These are phyloP conservation scores for Ophiostoma australiae DNA, from an alignment of 2,329 filamentous ascomycete genomes.

Conservation along the genomic window DNA sequence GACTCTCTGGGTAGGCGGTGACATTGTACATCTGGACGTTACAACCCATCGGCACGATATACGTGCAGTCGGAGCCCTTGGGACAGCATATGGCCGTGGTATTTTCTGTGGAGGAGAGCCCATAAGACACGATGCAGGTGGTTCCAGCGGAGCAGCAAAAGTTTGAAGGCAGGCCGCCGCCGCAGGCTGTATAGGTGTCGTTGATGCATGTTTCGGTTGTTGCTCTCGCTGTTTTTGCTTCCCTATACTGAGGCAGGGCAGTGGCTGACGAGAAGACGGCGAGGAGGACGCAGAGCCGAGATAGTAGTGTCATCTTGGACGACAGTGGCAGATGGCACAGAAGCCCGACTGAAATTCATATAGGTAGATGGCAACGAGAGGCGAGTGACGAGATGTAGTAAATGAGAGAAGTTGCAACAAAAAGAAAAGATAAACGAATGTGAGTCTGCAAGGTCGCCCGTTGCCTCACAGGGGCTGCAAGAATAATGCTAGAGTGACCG, in stretches of 20 bases:
- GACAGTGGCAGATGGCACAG: not conserved
- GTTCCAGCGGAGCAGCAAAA: slow-evolving; percentile 26
- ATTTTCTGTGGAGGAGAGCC: slow-evolving; percentile 4
- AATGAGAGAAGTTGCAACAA: not conserved
- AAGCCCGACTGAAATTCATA: not conserved
- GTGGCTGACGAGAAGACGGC: not conserved
- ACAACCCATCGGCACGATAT: slow-evolving; percentile 26
- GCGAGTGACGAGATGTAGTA: not conserved
- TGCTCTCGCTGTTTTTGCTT: not conserved
- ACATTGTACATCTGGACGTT: slow-evolving; percentile 25
- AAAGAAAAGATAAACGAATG: not conserved
- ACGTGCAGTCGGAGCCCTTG: slow-evolving; percentile 18
- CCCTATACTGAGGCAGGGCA: not conserved
- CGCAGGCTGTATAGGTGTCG: slow-evolving; percentile 24
- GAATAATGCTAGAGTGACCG: not conserved
- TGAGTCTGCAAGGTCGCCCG: not conserved
- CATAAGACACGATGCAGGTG: slow-evolving; percentile 19
- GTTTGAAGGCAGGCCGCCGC: slow-evolving; percentile 24
- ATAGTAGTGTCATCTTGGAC: not conserved
- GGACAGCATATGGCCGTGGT: slow-evolving; percentile 29
- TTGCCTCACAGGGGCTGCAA: not conserved
- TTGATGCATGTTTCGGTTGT: not conserved
- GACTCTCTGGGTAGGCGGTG: slow-evolving; percentile 20
- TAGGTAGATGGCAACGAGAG: not conserved
- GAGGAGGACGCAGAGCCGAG: not conserved